Conservation (phyloP, 768 basidiomycete genomes). For the Obba rivulosa region DNA sequence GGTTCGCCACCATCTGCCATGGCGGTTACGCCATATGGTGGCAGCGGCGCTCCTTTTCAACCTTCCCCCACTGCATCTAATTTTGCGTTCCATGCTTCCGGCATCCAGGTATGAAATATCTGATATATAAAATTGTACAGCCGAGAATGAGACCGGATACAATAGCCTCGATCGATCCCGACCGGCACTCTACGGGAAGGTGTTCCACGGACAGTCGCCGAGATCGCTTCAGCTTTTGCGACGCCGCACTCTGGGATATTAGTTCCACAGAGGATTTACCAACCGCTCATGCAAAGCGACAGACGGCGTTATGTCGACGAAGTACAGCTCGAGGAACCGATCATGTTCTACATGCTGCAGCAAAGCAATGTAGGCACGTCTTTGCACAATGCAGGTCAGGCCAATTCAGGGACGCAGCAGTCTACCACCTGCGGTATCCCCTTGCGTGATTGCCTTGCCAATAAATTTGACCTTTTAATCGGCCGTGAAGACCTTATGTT, state of each 20-base stretch:
- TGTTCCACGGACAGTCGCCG: constrained; percentile 7
- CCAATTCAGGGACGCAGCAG: too few relatives aligned
- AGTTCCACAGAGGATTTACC: constrained; percentile 67
- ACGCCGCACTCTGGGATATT: constrained; percentile 21
- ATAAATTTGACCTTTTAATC: constrained; percentile 47
- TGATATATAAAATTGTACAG: too few relatives aligned
- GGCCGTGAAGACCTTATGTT: constrained; percentile 66
- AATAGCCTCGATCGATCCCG: too few relatives aligned
- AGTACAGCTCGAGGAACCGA: constrained; percentile 55
- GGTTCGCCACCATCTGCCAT: constrained; percentile 4
- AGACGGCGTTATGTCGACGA: constrained; percentile 73
- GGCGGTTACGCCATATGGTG: not conserved
- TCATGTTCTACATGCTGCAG: constrained; percentile 53
- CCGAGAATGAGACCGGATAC: too few relatives aligned
- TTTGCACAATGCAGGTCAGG: too few relatives aligned
- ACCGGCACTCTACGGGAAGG: not conserved
- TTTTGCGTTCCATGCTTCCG: not conserved
- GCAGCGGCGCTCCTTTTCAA: not conserved
- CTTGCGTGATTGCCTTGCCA: constrained; percentile 58
- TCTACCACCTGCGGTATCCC: constrained; percentile 57
- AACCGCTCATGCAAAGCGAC: constrained; percentile 74
- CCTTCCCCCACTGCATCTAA: constrained; percentile 2
- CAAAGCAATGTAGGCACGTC: too few relatives aligned
- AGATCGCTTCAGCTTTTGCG: constrained; percentile 8
- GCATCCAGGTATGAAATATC: too few relatives aligned